Evolutionary conservation across 1,139 yeast genomes (phyloP).

Genomic region (Zygoascus meyerae): DNA sequence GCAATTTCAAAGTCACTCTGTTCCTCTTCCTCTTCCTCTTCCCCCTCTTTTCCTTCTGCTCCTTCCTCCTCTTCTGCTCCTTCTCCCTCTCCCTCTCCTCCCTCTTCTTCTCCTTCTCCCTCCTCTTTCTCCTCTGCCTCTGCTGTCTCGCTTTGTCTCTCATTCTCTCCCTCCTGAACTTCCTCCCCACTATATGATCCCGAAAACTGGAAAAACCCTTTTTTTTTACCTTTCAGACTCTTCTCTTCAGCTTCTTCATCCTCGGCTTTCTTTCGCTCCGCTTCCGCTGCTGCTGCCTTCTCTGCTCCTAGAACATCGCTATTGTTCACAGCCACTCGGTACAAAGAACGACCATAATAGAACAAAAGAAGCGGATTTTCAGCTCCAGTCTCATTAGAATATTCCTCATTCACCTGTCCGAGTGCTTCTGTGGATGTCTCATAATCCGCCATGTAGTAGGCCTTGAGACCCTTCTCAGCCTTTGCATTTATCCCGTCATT

Average conservation of each 20-base stretch:
- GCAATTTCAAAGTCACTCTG: constrained; percentile 79
- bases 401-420: constrained; percentile 66
- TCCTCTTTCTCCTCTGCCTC: constrained; percentile 43
- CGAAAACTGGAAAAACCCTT: constrained; percentile 50
- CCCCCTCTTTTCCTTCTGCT: constrained; percentile 35
- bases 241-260: constrained; percentile 15
- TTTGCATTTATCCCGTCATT: constrained; percentile 39
- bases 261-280: constrained; percentile 11
- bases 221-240: background rate
- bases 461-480: constrained; percentile 54
- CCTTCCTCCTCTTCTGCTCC: constrained; percentile 30
- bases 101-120: constrained; percentile 33
- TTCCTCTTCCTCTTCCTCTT: constrained; percentile 34
- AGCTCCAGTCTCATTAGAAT: constrained; percentile 47
- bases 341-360: constrained; percentile 75
- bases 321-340: constrained; percentile 66
- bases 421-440: constrained; percentile 66
- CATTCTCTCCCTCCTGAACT: background rate
- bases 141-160: too few species aligned
- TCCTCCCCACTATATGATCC: constrained; percentile 43
- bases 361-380: constrained; percentile 69
- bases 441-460: constrained; percentile 57
- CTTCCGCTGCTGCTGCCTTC: constrained; percentile 25
- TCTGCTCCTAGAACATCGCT: constrained; percentile 73
- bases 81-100: constrained; percentile 28